A percentile compares a stretch with the other conserved stretches of the same genome.
Conservation (phyloP, 257 asterid species). For the Nicotiana tabacum region DNA sequence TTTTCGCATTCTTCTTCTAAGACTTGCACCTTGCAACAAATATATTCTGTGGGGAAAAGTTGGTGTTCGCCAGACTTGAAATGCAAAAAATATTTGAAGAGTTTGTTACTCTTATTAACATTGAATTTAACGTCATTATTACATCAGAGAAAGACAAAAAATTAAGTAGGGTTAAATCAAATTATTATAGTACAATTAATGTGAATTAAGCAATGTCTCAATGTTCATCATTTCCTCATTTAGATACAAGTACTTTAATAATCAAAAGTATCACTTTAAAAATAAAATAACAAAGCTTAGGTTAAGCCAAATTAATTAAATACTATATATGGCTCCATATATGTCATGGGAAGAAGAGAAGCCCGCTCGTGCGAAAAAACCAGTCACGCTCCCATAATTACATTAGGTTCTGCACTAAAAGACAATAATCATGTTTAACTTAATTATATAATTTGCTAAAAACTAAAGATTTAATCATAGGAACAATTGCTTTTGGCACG, state of each 20-base stretch:
- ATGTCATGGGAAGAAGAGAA: conserved; percentile 34
- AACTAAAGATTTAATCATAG: conserved; percentile 20
- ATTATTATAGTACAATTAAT: background rate
- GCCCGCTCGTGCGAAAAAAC: conserved; percentile 53
- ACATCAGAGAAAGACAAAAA: background rate
- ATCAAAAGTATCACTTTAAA: background rate
- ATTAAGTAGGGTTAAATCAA: background rate
- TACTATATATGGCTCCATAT: background rate
- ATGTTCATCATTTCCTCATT: background rate
- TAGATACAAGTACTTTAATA: background rate
- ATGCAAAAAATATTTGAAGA: background rate
- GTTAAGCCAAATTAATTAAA: background rate
- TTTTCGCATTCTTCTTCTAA: too few species aligned
- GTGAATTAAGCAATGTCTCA: background rate
- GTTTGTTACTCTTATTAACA: background rate
- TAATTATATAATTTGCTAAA: conserved; percentile 8
- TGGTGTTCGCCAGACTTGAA: background rate
- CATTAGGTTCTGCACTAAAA: background rate
- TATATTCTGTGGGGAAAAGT: background rate
- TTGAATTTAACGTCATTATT: background rate
- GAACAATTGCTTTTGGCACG: conserved; percentile 16
- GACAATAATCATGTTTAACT: conserved; percentile 15
- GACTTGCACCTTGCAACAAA: background rate
- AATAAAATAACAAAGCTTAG: background rate
- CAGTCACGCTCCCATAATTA: conserved; percentile 47